Percentiles rank a stretch among this genome's conserved stretches.
phyloP scores from a whole-genome alignment of 2,329 filamentous ascomycete genomes.

The Bipolaris oryzae region DNA sequence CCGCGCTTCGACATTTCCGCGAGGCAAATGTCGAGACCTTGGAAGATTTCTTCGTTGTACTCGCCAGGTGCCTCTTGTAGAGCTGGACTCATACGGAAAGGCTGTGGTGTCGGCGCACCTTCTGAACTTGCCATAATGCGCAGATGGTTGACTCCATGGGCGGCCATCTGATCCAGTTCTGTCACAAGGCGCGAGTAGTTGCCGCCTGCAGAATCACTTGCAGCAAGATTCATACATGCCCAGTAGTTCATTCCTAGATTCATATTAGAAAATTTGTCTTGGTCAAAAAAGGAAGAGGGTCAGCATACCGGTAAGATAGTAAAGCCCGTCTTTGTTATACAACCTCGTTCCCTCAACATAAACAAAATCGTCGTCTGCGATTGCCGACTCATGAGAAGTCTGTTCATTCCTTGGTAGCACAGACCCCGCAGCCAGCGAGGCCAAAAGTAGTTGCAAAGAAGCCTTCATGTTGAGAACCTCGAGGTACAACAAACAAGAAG shows the following conservation, averaged over 20 bases:
- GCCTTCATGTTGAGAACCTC: conserved; percentile 17
- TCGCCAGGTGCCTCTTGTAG: conserved; percentile 45
- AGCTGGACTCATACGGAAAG: conserved; percentile 49
- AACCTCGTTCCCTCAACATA: conserved; percentile 43
- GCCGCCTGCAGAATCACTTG: conserved; percentile 43
- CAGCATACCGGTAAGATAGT: conserved; percentile 44
- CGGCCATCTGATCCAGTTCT: conserved; percentile 51
- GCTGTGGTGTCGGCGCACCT: conserved; percentile 47
- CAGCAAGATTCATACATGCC: conserved; percentile 51
- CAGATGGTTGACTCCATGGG: conserved; percentile 49
- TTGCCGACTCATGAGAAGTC: conserved; percentile 15
- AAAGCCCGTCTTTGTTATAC: conserved; percentile 41
- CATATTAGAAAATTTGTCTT: neutral
- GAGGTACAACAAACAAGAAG: neutral
- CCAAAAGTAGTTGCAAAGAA: conserved; percentile 17
- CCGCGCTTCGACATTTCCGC: conserved; percentile 49
- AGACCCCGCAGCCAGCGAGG: conserved; percentile 18
- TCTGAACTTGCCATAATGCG: conserved; percentile 51
- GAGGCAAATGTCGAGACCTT: conserved; percentile 48
- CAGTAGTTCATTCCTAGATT: conserved; percentile 48
- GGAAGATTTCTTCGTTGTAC: conserved; percentile 50
- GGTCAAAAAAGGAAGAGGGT: too few species aligned
- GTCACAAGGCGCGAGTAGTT: conserved; percentile 47
- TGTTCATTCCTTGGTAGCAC: conserved; percentile 8
- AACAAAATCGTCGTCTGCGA: conserved; percentile 45